Conservation (phyloP, 1,139 yeast genomes). For the Lodderomyces elongisporus region DNA sequence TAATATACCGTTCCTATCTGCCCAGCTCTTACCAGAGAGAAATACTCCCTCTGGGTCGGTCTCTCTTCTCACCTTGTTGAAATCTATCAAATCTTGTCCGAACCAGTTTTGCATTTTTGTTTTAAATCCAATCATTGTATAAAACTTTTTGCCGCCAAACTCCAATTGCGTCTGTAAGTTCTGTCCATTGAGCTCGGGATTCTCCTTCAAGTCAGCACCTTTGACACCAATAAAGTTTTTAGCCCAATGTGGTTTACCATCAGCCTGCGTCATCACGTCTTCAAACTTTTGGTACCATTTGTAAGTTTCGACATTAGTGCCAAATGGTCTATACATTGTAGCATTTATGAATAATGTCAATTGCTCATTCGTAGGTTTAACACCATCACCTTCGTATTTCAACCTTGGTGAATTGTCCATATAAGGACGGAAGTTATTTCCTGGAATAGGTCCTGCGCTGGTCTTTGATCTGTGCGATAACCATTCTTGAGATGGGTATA, state of each 20-base stretch:
- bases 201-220: slow-evolving; percentile 13
- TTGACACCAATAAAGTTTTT: slow-evolving; percentile 80
- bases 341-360: slow-evolving; percentile 86
- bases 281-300: slow-evolving; percentile 87
- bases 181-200: slow-evolving; percentile 23
- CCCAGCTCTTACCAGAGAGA: slow-evolving; percentile 74
- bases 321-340: slow-evolving; percentile 92
- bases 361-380: slow-evolving; percentile 66
- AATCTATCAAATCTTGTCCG: slow-evolving; percentile 62
- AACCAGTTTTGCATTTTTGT: slow-evolving; percentile 72
- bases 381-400: slow-evolving; percentile 40
- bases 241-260: slow-evolving; percentile 99
- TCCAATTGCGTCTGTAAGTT: slow-evolving; percentile 35
- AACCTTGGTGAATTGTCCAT: slow-evolving; percentile 74
- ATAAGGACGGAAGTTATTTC: slow-evolving; percentile 76
- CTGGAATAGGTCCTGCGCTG: slow-evolving; percentile 71
- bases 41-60: slow-evolving; percentile 83
- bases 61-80: slow-evolving; percentile 55
- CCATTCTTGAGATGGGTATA: slow-evolving; percentile 41
- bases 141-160: slow-evolving; percentile 50
- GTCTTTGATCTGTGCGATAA: slow-evolving; percentile 31
- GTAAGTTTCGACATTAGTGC: slow-evolving; percentile 64
- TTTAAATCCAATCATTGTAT: slow-evolving; percentile 77
- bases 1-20: slow-evolving; percentile 70
- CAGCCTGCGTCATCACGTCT: slow-evolving; percentile 64